Percentiles rank a stretch among this genome's conserved stretches.
These are phyloP conservation scores for Spathaspora gorwiae DNA, from an alignment of 805 yeast genomes.

Conservation along the genomic window DNA sequence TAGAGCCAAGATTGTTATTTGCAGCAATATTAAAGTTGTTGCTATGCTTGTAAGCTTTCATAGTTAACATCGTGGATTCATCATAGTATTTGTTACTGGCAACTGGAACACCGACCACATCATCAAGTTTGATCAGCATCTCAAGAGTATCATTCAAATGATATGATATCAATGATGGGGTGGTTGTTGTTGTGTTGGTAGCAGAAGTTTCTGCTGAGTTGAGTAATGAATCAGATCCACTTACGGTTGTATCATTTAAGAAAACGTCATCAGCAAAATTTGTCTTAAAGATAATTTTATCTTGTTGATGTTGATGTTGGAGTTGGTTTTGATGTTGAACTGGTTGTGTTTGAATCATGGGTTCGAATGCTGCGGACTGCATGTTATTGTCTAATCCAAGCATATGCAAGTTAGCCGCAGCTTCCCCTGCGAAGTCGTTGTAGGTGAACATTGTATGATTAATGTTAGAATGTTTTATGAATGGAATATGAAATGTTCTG, in stretches of 20 bases:
- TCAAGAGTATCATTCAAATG: not conserved
- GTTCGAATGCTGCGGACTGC: not conserved
- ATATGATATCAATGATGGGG: slow-evolving; percentile 1
- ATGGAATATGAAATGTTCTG: too few species aligned
- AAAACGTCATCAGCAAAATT: slow-evolving; percentile 5
- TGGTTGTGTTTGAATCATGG: not conserved
- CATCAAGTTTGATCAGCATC: slow-evolving; percentile 1
- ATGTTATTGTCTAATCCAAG: not conserved
- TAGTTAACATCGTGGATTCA: not conserved
- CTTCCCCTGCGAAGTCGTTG: not conserved
- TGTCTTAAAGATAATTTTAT: slow-evolving; percentile 1
- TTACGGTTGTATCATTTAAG: not conserved
- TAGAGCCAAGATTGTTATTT: not conserved
- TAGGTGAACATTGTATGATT: not conserved
- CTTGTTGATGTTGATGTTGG: not conserved
- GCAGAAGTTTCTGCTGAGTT: not conserved
- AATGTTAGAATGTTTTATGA: not conserved
- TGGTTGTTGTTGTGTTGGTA: not conserved
- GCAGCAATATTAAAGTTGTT: not conserved
- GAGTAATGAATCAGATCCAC: not conserved
- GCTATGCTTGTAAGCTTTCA: not conserved
- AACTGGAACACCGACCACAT: not conserved
- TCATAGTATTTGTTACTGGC: not conserved
- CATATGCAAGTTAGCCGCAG: not conserved
- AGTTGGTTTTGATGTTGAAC: not conserved